Conservation (phyloP, 75 land plant genomes). For the Selaginella moellendorffii region DNA sequence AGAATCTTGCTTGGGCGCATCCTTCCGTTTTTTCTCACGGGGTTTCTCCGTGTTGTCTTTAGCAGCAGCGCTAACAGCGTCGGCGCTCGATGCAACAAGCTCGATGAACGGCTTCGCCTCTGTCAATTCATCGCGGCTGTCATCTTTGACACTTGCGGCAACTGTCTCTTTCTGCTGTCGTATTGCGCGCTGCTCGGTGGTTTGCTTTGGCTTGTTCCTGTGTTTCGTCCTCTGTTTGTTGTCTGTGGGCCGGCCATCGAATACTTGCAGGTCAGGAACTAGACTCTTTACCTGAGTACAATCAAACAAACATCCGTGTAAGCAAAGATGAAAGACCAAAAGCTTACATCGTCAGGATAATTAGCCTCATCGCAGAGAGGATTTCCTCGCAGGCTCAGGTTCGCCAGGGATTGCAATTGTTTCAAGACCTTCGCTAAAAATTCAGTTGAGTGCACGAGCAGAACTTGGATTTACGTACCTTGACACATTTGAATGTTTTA, state of each 20-base stretch:
- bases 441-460: no score
- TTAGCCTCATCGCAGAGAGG: conserved; percentile 44
- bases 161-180: no score
- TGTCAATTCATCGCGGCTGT: not conserved
- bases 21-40: conserved; percentile 12
- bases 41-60: conserved; percentile 12
- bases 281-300: conserved; percentile 49
- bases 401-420: conserved; percentile 32
- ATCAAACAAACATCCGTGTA: not conserved
- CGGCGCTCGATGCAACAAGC: not conserved
- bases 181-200: no score
- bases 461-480: no score
- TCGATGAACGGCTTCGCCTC: not conserved
- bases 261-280: conserved; percentile 44
- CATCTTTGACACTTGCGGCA: not conserved
- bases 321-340: not conserved
- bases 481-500: conserved; percentile 36
- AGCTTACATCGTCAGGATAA: conserved; percentile 43
- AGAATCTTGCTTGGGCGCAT: no score
- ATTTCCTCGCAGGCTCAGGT: conserved; percentile 68
- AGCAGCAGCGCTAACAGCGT: not conserved
- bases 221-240: conserved; percentile 4
- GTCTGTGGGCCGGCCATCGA: conserved; percentile 34
- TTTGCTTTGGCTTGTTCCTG: conserved; percentile 10
- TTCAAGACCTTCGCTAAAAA: conserved; percentile 63